Evolutionary conservation across 768 basidiomycete genomes (phyloP).

Genomic region (Amyloporia xantha): DNA sequence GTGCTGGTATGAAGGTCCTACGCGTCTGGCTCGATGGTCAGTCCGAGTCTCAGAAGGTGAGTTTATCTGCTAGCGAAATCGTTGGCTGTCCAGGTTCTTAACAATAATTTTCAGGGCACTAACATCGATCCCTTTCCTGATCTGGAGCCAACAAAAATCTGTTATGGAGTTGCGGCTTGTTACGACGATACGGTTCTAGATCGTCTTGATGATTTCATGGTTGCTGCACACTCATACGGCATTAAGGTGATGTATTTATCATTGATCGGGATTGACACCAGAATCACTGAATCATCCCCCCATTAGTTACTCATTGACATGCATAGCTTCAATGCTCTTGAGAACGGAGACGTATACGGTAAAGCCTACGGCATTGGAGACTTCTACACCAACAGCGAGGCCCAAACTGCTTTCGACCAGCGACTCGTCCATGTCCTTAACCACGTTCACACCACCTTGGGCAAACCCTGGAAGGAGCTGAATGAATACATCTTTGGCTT

Average conservation of each 20-base stretch:
- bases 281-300: background rate
- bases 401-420: constrained; percentile 29
- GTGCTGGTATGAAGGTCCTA: constrained; percentile 20
- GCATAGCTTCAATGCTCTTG: constrained; percentile 29
- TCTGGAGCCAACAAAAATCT: constrained; percentile 28
- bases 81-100: too few species aligned
- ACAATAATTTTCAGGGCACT: constrained; percentile 19
- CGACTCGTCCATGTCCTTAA: constrained; percentile 33
- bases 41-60: constrained; percentile 15
- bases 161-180: constrained; percentile 20
- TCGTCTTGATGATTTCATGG: constrained; percentile 33
- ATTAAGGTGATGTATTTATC: constrained; percentile 17
- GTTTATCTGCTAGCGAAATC: too few species aligned
- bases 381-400: constrained; percentile 26
- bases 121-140: constrained; percentile 24
- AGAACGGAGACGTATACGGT: constrained; percentile 29
- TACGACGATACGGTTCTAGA: constrained; percentile 32
- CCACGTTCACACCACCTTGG: constrained; percentile 30
- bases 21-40: constrained; percentile 22
- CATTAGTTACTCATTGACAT: constrained; percentile 17
- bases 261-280: background rate
- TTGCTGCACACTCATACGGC: constrained; percentile 29
- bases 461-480: constrained; percentile 32
- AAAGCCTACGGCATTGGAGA: constrained; percentile 25
- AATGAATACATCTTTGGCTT: constrained; percentile 32